Conservation (phyloP, 768 basidiomycete genomes). For the Thelephora aurantiotincta region DNA sequence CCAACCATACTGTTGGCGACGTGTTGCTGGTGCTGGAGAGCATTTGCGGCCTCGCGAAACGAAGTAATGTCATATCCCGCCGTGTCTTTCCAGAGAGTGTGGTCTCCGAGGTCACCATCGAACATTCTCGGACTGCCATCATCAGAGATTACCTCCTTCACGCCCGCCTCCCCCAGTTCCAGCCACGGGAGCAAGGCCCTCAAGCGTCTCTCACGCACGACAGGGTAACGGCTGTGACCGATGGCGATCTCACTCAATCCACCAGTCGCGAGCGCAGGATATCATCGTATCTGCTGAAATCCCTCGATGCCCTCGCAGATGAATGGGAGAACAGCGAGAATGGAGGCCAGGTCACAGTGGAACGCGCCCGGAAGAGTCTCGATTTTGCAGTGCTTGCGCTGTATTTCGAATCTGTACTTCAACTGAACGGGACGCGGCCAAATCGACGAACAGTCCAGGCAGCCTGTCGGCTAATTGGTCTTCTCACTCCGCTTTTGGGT, state of each 20-base stretch:
- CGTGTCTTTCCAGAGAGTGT: constrained; percentile 55
- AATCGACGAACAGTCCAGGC: constrained; percentile 50
- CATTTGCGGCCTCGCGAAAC: constrained; percentile 41
- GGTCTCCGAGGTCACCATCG: constrained; percentile 44
- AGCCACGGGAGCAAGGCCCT: constrained; percentile 6
- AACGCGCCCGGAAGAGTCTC: constrained; percentile 48
- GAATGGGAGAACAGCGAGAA: constrained; percentile 33
- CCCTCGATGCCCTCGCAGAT: constrained; percentile 33
- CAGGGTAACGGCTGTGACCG: constrained; percentile 4
- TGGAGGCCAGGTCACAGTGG: constrained; percentile 32
- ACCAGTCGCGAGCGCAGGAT: constrained; percentile 45
- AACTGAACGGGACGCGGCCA: constrained; percentile 46
- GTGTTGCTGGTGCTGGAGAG: constrained; percentile 47
- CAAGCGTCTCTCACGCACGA: background rate
- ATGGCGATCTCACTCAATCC: constrained; percentile 28
- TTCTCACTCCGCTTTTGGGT: constrained; percentile 25
- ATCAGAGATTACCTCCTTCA: constrained; percentile 61
- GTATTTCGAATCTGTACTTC: constrained; percentile 52
- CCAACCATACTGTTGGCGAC: constrained; percentile 43
- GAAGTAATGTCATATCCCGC: constrained; percentile 30
- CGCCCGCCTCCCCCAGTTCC: constrained; percentile 37
- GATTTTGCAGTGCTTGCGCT: constrained; percentile 58
- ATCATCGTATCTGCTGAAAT: constrained; percentile 47
- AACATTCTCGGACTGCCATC: constrained; percentile 38
- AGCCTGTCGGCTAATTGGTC: constrained; percentile 37